Evolutionary conservation across 2,329 filamentous ascomycete species (phyloP), one percentile per base, ranked within the genome.

Genomic region (Fusarium chlamydosporum): DNA sequence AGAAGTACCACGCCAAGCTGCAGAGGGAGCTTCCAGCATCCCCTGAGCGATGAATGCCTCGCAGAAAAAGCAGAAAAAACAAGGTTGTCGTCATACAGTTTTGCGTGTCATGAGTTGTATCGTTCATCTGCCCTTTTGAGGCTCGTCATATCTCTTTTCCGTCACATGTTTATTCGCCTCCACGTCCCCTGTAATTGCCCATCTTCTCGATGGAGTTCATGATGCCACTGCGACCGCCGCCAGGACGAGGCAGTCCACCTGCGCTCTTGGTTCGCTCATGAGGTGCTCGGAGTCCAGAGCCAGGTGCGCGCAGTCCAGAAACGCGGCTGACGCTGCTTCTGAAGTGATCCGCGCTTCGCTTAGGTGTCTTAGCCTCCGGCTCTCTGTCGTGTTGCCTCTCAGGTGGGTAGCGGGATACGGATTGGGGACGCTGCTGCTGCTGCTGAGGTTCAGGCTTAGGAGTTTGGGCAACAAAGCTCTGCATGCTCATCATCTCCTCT

Each of bases 121-220:
- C 61, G 51, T 60, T 63, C 54, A 57, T 60, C 53, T 58, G 47
- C 40, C 45, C 43, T 54, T 68, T 56, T 42, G 47, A 54, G 56
- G 48, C 56, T 65, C 54, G 37, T 56, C 54, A 35, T 51, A 52
- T 50, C 53, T 56, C 46, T 38, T 23, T 23, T 37, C 38, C n/a
- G 15, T 47, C 23, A 34, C 23, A n/a, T 41, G 35, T 64, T 34
- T 66, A 77, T 56, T 77, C 76, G 18, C 62, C 70, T 29, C 65
- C 81, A 41, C 84, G 80, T 10, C 83, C 81, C 15, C 85, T 78
- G 70, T 88, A 83, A 72, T 84, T 89, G 11, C 93, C 93, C 93
- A 96, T 96, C 80, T 90, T 89, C 83, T 96, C 93, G 77, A 96
- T 96, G 18, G 91, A 93, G 72, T 86, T 91, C 90, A 96, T 90